Percentiles rank a stretch among this genome's conserved stretches.
Evolutionary conservation across 2,329 filamentous ascomycete species (phyloP).

Genomic region (Shiraia sp.): DNA sequence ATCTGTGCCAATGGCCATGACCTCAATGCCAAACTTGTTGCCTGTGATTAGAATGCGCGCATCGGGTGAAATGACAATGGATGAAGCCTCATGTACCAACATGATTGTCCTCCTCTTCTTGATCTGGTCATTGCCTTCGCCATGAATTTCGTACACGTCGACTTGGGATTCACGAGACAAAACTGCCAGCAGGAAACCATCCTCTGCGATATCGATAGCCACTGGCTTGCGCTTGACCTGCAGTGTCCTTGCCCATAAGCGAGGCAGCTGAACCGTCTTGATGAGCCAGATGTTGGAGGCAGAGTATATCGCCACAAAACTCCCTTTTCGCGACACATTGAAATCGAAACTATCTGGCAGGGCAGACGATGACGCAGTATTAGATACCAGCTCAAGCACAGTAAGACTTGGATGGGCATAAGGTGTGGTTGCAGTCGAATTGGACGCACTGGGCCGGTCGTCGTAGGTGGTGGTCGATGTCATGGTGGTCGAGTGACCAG

Average conservation of each 20-base stretch:
- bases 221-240: conserved; percentile 45
- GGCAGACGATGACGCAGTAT: conserved; percentile 44
- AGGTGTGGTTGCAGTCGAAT: conserved; percentile 21
- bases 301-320: conserved; percentile 43
- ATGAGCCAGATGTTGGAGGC: conserved; percentile 45
- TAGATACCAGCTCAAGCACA: conserved; percentile 44
- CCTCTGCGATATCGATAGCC: conserved; percentile 77
- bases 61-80: conserved; percentile 79
- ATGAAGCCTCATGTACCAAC: conserved; percentile 76
- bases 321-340: conserved; percentile 41
- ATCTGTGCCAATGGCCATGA: conserved; percentile 71
- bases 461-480: conserved; percentile 39
- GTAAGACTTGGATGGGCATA: conserved; percentile 39
- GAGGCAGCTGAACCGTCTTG: conserved; percentile 41
- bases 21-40: conserved; percentile 87
- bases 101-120: conserved; percentile 74
- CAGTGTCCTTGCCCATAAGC: conserved; percentile 42
- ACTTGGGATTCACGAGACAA: conserved; percentile 82
- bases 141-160: conserved; percentile 75
- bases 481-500: conserved; percentile 39
- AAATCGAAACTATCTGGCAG: conserved; percentile 45
- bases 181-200: conserved; percentile 76
- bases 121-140: conserved; percentile 52
- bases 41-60: conserved; percentile 82
- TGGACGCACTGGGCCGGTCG: conserved; percentile 22